Evolutionary conservation across 208 protist species (phyloP), one percentile per base, ranked within the genome.

Genomic region (Ichthyophonus hoferi): DNA sequence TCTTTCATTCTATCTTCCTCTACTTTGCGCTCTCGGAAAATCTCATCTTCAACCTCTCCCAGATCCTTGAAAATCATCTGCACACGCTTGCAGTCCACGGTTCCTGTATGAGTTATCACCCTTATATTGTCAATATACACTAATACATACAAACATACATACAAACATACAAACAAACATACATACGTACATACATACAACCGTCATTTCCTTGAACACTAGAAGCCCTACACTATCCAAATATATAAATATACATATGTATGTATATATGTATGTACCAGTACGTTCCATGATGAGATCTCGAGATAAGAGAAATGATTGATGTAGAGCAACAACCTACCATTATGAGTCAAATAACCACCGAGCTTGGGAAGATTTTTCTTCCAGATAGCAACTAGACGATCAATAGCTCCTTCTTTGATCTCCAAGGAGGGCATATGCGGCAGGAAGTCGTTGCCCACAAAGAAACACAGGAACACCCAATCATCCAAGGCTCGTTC

Each of bases 391-490:
- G 90, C 86, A 3, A 98, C 90, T 1, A 99, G 90, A 39, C 94
- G 76, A 91, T 99, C 98, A 78, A 99, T 97, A 24, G 97, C 97
- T 79, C 97, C 97, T 42, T 98, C 96, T 86, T 95, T 95, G 92
- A 99, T 99, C 14, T 99, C 96, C 1, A 99, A 83, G 0, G 96
- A 96, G 41, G 97, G 97, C 35, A 99, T 93, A 42, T 96, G 94
- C 1, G 98, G 98, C 42, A 99, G 90, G 88, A 99, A 99, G 92
- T 99, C 98, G 92, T 99, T 99, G 12, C 98, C 98, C 79, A 98
- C 95, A 83, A 99, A 96, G 91, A 99, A 98, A 92, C 96, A 98
- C 93, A 99, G 96, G 42, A 99, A 96, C 0, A 99, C 96, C 91
- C 98, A 99, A 91, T 99, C 98, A 91, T 99, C 97, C 14, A 99